Evolutionary conservation across 306 rosid species (phyloP), one percentile per base, ranked within the genome.

Genomic region (Inga oerstediana): DNA sequence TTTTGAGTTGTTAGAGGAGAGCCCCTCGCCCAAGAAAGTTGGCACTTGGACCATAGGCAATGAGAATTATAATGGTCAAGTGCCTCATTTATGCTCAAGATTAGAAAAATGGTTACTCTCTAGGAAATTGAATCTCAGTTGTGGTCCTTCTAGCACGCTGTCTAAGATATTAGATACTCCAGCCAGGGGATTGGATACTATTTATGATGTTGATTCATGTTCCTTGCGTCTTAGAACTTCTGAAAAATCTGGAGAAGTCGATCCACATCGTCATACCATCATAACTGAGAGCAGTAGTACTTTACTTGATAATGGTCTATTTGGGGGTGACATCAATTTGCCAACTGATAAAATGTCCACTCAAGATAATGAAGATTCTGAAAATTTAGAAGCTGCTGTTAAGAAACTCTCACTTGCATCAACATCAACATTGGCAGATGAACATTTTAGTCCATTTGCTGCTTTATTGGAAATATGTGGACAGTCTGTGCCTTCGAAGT

Each of bases 1-100:
- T 82, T 94, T 90, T 77, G 96, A 96, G 88, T 84, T 96, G 88
- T 54, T 91, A 86, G 98, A 92, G 87, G 99, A 93, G 90, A 93
- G 98, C 68, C 99, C 99, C 84, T 96, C 99, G 10, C 99, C 99
- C 41, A 93, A 91, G 89, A 90, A 88, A 78, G 82, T 71, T 78
- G 86, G 88, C 59, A 88, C 97, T 79, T 96, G 98, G 98, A 84
- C 70, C 22, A 49, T 39, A 30, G 90, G 85, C 70, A 80, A 83
- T 64, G 77, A 45, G 49, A 56, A n/a, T n/a, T 90, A 88, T 65
- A 87, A 39, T 72, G 88, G 74, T 54, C 88, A 79, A 71, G 11
- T 92, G 64, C 96, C 99, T 20, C 74, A 83, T 83, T n/a, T 92
- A 75, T 82, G 92, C 81, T 86, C 96, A 69, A 89, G 97, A 87